Evolutionary conservation across 495 filamentous ascomycete genomes (phyloP), one percentile per base, ranked within the genome.

Genomic region (Podospora appendiculata): DNA sequence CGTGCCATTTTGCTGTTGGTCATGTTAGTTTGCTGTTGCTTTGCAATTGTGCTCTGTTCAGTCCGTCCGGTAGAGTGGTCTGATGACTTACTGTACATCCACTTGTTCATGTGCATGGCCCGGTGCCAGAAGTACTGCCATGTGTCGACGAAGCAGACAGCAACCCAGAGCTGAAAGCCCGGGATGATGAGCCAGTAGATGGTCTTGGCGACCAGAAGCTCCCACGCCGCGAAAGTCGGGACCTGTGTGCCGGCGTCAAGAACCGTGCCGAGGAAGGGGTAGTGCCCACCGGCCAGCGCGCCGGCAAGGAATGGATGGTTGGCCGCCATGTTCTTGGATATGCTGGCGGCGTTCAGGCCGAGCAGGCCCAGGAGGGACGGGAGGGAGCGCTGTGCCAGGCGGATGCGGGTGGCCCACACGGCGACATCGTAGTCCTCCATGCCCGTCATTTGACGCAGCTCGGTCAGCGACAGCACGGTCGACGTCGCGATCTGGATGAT

Each of bases 121-220:
- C 93, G 86, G 72, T 98, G 93, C 64, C 86, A 76, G 70, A 96
- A 95, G 73, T 98, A 98, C 60, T 98, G 90, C 89, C 91, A 96
- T 35, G 90, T 94, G 72, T 98, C 93, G 53, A 96, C 77, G 53
- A 88, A 67, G 52, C 77, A 71, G 56, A 91, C 79, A 35, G 83
- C 93, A 34, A 87, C 50, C 53, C 78, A 67, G 59, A 95, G 81
- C 66, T 96, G 90, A 41, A 89, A 47, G 13, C 72, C 73, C 2
- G 93, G 93, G 42, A 96, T 74, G 19, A 88, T 65, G 50, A 83
- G 70, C 79, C 84, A 87, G 74, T 96, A 96, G 55, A 94, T 78
- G 42, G 79, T 75, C 58, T 83, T 81, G 9, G 88, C 92, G 32
- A 82, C 65, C 40, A 79, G 50, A 32, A 94, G 65, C 67, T 95